Base-by-base conservation (phyloP, 345 rosid species). In the Ricinus communis region DNA sequence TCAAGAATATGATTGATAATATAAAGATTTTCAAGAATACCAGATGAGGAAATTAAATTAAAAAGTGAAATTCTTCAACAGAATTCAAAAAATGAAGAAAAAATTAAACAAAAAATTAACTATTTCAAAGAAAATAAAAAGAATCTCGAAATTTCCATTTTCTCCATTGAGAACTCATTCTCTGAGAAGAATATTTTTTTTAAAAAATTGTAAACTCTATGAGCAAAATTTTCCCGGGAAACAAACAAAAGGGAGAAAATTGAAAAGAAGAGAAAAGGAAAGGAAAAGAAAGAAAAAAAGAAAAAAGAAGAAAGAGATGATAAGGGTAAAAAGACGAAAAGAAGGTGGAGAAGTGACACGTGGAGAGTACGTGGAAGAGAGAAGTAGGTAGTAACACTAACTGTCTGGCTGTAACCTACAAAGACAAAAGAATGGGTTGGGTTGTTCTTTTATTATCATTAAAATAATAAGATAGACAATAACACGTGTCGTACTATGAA, bases 321-420 rank as follows among this genome's bases (percentile, higher is more conserved):
- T n/a, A 9, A 16, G 40, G 8, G 15, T 5, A 51, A 50, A 76
- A 72, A 45, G 36, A 41, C 62, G 16, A 30, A 6, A 70, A 45
- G 0, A 19, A 36, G n/a, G 54, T 5, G 15, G 24, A 25, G 31
- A 8, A 33, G 22, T 14, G 77, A 77, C 80, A 75, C 82, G 83
- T 84, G 85, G 82, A 71, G 66, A 9, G 12, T 79, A 72, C 81
- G 87, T 79, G 76, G 71, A 53, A 38, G 67, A 54, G 65, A 28
- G 66, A 59, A 71, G 71, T 13, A 30, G 54, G 73, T 55, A 6
- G 76, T 66, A n/a, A n/a, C 68, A 67, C 72, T 77, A 70, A 55
- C 77, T 69, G 73, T 57, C 38, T 58, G 65, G 72, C 38, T 46
- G 57, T 53, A 21, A 33, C 19, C 40, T 3, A 52, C 36, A 55